Evolutionary conservation across 306 rosid genomes (phyloP), one percentile per base, ranked within the genome.

Genomic region (Prunus mira): DNA sequence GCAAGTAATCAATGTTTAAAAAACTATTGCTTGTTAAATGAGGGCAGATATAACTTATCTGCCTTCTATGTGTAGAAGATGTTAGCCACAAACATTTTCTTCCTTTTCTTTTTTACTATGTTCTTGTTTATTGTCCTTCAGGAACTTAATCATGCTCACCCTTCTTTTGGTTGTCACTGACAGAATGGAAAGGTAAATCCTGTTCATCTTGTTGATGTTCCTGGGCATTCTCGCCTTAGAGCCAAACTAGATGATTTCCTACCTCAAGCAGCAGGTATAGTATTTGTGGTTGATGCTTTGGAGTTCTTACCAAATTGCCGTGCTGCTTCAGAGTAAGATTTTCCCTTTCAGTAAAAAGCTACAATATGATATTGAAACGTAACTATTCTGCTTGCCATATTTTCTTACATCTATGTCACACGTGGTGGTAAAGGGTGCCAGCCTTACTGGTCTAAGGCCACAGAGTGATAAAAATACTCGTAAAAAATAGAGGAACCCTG

Each of bases 221-320:
- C 98, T 22, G 98, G 98, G 61, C 97, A 94, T 89, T 91, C 96
- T 81, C 96, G 97, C 68, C 98, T 93, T 80, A 89, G 88, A 52
- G 87, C 94, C 81, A 94, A 90, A 81, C 85, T 94, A 74, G 97
- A 94, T 74, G 97, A 94, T 69, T 88, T 85, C 84, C 82, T 94
- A 76, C 93, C 96, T 81, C 89, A 84, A 86, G 95, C 97, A 38
- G 97, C 94, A 76, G 97, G 90, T 79, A 34, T 89, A 52, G 88
- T 91, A 66, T 94, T 91, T 68, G 93, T 91, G 83, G 98, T 91
- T 72, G 98, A 91, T 79, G 90, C 97, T 63, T 76, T 91, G 87
- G 97, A 94, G 69, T 91, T 94, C 75, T 85, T 91, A 81, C 97
- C 93, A 45, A 87, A 91, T 74, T 88, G 92, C 24, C 91, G 93